A percentile compares a stretch with the other conserved stretches of the same genome.
These are phyloP conservation scores for Chloromonas sp. DNA, from an alignment of 163 green algal genomes.

Conservation along the genomic window DNA sequence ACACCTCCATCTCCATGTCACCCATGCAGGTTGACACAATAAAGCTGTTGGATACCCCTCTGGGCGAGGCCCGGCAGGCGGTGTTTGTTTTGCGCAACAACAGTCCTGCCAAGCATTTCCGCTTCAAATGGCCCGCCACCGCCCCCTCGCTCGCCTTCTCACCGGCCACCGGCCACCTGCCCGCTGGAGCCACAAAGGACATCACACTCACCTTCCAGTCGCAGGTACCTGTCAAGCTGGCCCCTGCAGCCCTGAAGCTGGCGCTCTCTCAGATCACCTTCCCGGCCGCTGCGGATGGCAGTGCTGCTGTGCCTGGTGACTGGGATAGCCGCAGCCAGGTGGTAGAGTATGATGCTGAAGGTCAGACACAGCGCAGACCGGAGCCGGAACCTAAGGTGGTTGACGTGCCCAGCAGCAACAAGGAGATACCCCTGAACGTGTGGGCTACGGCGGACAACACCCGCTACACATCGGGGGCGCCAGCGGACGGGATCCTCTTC, in stretches of 20 bases:
- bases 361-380: slow-evolving; percentile 7
- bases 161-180: slow-evolving; percentile 57
- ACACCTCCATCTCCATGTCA: no score
- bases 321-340: slow-evolving; percentile 10
- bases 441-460: slow-evolving; percentile 45
- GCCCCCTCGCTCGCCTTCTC: slow-evolving; percentile 47
- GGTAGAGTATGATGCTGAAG: slow-evolving; percentile 1
- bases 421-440: slow-evolving; percentile 25
- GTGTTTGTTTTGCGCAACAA: slow-evolving; percentile 57
- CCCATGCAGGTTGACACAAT: slow-evolving; percentile 41
- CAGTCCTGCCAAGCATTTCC: slow-evolving; percentile 41
- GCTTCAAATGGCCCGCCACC: slow-evolving; percentile 49
- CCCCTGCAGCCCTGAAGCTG: slow-evolving; percentile 40
- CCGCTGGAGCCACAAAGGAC: slow-evolving; percentile 46
- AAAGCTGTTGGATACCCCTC: slow-evolving; percentile 49
- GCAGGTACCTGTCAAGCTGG: slow-evolving; percentile 40
- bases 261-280: slow-evolving; percentile 6
- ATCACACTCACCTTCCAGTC: slow-evolving; percentile 52
- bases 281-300: background rate
- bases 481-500: slow-evolving; percentile 50
- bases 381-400: slow-evolving; percentile 22
- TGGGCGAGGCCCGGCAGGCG: slow-evolving; percentile 26
- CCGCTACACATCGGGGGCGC: slow-evolving; percentile 39
- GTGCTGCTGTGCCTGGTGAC: background rate
- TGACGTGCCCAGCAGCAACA: slow-evolving; percentile 24